Percentiles rank a stretch among this genome's conserved stretches.
phyloP scores from a whole-genome alignment of 805 yeast genomes.

The Ogataea degrootiae region DNA sequence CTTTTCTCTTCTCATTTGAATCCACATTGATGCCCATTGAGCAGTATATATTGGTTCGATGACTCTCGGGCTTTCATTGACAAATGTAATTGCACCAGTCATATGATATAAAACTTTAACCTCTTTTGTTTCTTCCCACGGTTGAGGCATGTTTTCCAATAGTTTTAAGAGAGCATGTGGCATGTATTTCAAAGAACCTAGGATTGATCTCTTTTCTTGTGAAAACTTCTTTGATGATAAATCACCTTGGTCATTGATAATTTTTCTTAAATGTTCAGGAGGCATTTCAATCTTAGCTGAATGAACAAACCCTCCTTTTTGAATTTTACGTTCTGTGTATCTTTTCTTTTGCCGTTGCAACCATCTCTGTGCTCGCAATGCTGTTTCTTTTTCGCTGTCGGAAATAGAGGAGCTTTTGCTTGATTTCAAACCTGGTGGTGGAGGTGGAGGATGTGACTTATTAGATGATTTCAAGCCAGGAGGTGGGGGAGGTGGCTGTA shows the following conservation, averaged over 20 bases:
- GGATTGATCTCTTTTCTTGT: slow-evolving; percentile 77
- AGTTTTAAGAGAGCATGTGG: slow-evolving; percentile 92
- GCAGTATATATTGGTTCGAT: slow-evolving; percentile 88
- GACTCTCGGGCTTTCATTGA: slow-evolving; percentile 87
- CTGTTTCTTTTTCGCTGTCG: slow-evolving; percentile 24
- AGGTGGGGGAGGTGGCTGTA: slow-evolving; percentile 14
- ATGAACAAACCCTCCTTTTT: slow-evolving; percentile 44
- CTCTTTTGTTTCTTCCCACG: slow-evolving; percentile 88
- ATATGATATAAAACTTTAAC: slow-evolving; percentile 86
- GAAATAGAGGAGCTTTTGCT: slow-evolving; percentile 21
- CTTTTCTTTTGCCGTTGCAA: slow-evolving; percentile 55
- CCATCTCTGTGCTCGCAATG: slow-evolving; percentile 54
- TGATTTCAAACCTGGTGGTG: slow-evolving; percentile 29
- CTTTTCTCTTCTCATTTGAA: slow-evolving; percentile 89
- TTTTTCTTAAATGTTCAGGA: slow-evolving; percentile 85
- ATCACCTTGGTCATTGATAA: slow-evolving; percentile 79
- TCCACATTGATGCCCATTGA: slow-evolving; percentile 95
- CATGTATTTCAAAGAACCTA: slow-evolving; percentile 90
- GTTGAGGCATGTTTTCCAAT: slow-evolving; percentile 95
- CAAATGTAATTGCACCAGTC: slow-evolving; percentile 93
- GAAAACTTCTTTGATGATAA: slow-evolving; percentile 74
- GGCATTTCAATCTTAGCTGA: slow-evolving; percentile 80
- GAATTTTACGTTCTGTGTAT: slow-evolving; percentile 34
- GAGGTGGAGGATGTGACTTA: slow-evolving; percentile 22
- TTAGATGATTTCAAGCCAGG: neutral